Evolutionary conservation across 768 basidiomycete species (phyloP).

Genomic region (Suillus occidentalis): DNA sequence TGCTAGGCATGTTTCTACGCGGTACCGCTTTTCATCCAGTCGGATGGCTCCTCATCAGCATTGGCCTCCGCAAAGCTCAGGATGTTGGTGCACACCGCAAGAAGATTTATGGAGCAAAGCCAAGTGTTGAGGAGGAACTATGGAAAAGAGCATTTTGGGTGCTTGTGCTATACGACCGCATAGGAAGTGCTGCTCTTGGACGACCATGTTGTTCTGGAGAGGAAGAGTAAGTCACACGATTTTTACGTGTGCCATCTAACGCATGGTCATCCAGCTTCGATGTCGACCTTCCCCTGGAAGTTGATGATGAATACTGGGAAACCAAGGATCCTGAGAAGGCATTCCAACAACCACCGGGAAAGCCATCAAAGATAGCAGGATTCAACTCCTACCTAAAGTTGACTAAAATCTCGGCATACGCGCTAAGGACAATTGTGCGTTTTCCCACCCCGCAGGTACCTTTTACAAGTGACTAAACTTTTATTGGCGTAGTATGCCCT

Average conservation of each 20-base stretch:
- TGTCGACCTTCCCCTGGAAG: slow-evolving; percentile 75
- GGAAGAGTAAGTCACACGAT: slow-evolving; percentile 56
- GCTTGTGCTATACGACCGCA: slow-evolving; percentile 59
- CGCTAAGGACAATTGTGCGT: slow-evolving; percentile 66
- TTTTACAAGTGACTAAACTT: slow-evolving; percentile 5
- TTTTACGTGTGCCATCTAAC: slow-evolving; percentile 8
- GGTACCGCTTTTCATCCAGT: slow-evolving; percentile 48
- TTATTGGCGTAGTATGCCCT: slow-evolving; percentile 59
- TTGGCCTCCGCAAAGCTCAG: slow-evolving; percentile 62
- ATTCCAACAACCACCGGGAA: slow-evolving; percentile 67
- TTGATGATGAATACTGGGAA: slow-evolving; percentile 83
- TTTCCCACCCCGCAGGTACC: slow-evolving; percentile 8
- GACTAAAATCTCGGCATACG: slow-evolving; percentile 68
- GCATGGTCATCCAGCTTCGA: slow-evolving; percentile 64
- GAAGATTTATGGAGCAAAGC: slow-evolving; percentile 48
- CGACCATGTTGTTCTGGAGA: slow-evolving; percentile 56
- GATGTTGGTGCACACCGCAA: slow-evolving; percentile 78
- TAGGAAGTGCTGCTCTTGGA: slow-evolving; percentile 53
- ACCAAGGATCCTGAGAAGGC: slow-evolving; percentile 43
- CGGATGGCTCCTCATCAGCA: slow-evolving; percentile 54
- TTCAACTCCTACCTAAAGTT: slow-evolving; percentile 69
- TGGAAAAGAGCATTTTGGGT: slow-evolving; percentile 84
- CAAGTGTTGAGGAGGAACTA: slow-evolving; percentile 60
- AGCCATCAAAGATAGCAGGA: slow-evolving; percentile 55
- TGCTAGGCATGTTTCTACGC: slow-evolving; percentile 55